Percentiles rank a stretch among this genome's conserved stretches.
Evolutionary conservation across 495 filamentous ascomycete species (phyloP).

Genomic region (Lasiosphaeria miniovina): DNA sequence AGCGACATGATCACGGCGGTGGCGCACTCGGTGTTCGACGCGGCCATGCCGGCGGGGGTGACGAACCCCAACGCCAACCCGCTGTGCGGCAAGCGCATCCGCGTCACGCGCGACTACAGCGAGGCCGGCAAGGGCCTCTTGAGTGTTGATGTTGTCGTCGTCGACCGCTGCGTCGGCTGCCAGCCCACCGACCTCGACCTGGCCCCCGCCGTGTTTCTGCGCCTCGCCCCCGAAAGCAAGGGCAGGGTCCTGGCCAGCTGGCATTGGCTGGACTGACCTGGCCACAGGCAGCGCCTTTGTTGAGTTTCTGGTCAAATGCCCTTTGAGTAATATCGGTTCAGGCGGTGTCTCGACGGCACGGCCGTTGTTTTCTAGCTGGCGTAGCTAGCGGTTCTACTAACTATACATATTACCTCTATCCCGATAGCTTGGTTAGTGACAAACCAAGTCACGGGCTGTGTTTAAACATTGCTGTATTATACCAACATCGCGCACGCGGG

Average conservation of each 20-base stretch:
- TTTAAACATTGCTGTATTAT: too few relatives aligned
- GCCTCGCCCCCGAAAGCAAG: background rate
- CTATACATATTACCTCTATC: too few relatives aligned
- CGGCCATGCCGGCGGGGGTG: slow-evolving; percentile 21
- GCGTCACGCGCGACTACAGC: slow-evolving; percentile 45
- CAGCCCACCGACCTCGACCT: slow-evolving; percentile 64
- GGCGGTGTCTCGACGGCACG: too few relatives aligned
- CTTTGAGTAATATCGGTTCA: too few relatives aligned
- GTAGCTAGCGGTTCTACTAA: too few relatives aligned
- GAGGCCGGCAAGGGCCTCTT: slow-evolving; percentile 34
- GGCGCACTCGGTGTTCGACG: slow-evolving; percentile 66
- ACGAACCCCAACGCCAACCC: slow-evolving; percentile 66
- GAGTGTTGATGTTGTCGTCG: slow-evolving; percentile 65
- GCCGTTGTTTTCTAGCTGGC: too few relatives aligned
- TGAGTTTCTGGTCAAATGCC: too few relatives aligned
- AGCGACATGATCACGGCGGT: slow-evolving; percentile 63
- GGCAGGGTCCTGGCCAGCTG: background rate
- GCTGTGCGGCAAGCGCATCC: slow-evolving; percentile 63
- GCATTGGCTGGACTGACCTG: background rate
- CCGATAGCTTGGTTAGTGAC: too few relatives aligned
- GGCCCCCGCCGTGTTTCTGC: slow-evolving; percentile 54
- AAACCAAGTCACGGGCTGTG: too few relatives aligned
- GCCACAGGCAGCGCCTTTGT: too few relatives aligned
- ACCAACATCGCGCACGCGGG: too few relatives aligned
- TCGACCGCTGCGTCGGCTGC: slow-evolving; percentile 73